phyloP scores from a whole-genome alignment of 192 early-diverging fungal species.

The Coemansia sp. region DNA sequence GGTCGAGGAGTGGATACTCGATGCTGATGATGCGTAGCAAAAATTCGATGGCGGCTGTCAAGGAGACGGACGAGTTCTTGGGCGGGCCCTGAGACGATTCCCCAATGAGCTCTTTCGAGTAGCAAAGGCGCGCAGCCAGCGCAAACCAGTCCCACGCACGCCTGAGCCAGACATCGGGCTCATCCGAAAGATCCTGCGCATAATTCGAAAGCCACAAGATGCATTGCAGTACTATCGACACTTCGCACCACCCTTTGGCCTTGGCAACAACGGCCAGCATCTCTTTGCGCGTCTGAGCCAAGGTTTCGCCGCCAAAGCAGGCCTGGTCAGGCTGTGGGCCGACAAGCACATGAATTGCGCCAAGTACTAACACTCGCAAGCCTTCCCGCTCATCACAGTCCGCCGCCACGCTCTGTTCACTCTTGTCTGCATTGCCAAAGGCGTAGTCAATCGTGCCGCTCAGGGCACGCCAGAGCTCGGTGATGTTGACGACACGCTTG shows the following conservation, averaged over 20 bases:
- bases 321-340: conserved; percentile 1
- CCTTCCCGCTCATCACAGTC: background rate
- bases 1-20: conserved; percentile 45
- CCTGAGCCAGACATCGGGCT: conserved; percentile 25
- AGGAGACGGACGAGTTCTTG: conserved; percentile 2
- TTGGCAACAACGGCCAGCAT: conserved; percentile 26
- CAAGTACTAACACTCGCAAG: conserved; percentile 27
- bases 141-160: conserved; percentile 25
- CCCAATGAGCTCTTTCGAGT: conserved; percentile 11
- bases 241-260: conserved; percentile 35
- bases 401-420: background rate
- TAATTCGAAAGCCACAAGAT: conserved; percentile 35
- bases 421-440: conserved; percentile 10
- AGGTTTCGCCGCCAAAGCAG: conserved; percentile 14
- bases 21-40: conserved; percentile 23
- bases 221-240: conserved; percentile 21
- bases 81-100: conserved; percentile 9
- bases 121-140: conserved; percentile 23
- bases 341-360: conserved; percentile 27
- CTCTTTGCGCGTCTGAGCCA: conserved; percentile 11
- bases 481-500: conserved; percentile 20
- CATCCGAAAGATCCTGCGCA: conserved; percentile 16
- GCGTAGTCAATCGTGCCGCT: conserved; percentile 27
- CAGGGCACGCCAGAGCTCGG: conserved; percentile 31
- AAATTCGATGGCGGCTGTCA: conserved; percentile 35